Base-by-base conservation (phyloP, 345 rosid species). In the Camelina laxa region DNA sequence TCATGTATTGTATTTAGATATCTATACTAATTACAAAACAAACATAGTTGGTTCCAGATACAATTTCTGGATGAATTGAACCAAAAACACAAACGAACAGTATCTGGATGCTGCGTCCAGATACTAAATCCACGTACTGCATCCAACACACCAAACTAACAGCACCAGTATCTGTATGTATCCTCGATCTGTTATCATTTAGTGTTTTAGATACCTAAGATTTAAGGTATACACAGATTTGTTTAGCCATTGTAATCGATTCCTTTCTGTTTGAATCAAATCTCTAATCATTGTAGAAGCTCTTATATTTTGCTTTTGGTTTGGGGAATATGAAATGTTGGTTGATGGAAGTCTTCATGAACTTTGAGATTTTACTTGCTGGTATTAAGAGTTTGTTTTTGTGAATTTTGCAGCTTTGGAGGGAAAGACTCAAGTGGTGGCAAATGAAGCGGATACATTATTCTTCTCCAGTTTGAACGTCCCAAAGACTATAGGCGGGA, bases 401-500 rank as follows among this genome's bases (percentile, higher is more conserved):
- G 5, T 4, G 4, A 22, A 19, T 9, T 73, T 73, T 69, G 73
- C 78, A 86, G 89, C 55, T 64, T 72, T 86, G 35, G 83, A 75
- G 50, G 79, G 85, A 14, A 82, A 79, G 77, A 38, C 77, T 56
- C 81, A 81, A 67, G 75, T 63, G 42, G 51, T 75, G 30, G 30
- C 30, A n/a, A 85, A 50, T 73, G 81, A 82, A 77, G 81, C 75
- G 14, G 87, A 86, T 62, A 48, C 76, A 5, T 55, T 82, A 24
- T 85, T 85, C 80, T 85, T 93, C 81, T 83, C 89, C 7, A 83
- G 80, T 69, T 77, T 85, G 58, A 86, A 82, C 60, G 79, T 39
- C 50, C 75, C 86, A 20, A 33, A 55, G 57, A 65, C 87, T 64
- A 61, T 79, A 1, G 90, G 95, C 69, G 97, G 98, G 50, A 88